phyloP scores from a whole-genome alignment of 2,329 filamentous ascomycete species.

The Colletotrichum godetiae region DNA sequence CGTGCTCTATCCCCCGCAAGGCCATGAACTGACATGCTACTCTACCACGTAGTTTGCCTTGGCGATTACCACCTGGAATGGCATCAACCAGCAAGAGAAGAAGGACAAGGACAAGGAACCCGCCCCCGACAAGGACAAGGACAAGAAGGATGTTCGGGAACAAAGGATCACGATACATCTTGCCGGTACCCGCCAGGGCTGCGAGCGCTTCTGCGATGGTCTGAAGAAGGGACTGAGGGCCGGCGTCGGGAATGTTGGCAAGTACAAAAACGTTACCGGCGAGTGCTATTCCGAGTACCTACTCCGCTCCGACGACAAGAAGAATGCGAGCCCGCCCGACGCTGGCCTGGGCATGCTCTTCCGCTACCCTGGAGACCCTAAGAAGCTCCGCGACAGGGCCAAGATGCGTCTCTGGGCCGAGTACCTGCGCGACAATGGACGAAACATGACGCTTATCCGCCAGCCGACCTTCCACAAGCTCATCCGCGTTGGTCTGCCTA shows the following conservation, averaged over 20 bases:
- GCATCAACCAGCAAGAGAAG: constrained; percentile 65
- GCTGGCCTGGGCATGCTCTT: constrained; percentile 93
- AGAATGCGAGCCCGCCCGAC: constrained; percentile 79
- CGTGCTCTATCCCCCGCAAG: constrained; percentile 9
- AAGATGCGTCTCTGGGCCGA: constrained; percentile 99
- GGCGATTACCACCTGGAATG: constrained; percentile 95
- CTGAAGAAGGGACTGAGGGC: constrained; percentile 90
- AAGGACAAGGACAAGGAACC: constrained; percentile 53
- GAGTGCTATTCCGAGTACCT: constrained; percentile 94
- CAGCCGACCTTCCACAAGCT: constrained; percentile 98
- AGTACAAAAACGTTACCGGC: constrained; percentile 80
- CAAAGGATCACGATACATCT: constrained; percentile 94
- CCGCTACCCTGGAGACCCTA: constrained; percentile 92
- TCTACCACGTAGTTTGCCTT: constrained; percentile 76
- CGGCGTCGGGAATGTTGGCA: constrained; percentile 88
- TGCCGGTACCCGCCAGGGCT: constrained; percentile 86
- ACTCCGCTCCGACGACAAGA: constrained; percentile 72
- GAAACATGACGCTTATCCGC: constrained; percentile 90
- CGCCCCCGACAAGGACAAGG: constrained; percentile 36
- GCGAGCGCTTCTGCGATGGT: constrained; percentile 95
- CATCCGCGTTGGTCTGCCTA: constrained; percentile 93
- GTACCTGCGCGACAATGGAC: constrained; percentile 93
- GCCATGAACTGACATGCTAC: constrained; percentile 9
- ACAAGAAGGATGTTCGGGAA: constrained; percentile 62
- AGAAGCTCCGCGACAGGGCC: constrained; percentile 92